phyloP scores from a whole-genome alignment of 306 rosid species.

The Sesbania bispinosa region DNA sequence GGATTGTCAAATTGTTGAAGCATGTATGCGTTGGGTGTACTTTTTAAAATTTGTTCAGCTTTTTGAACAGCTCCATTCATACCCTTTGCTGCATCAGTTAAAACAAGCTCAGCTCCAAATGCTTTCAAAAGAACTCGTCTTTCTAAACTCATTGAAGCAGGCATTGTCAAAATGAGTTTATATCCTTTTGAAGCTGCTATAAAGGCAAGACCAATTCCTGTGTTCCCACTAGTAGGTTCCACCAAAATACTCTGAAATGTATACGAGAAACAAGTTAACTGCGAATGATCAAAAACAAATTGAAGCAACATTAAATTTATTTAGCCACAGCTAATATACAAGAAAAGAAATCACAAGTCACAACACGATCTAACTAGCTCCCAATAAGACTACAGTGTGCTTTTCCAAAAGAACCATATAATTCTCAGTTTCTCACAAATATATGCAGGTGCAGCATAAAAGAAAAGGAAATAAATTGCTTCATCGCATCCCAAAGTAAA shows the following conservation, averaged over 20 bases:
- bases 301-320: slow-evolving; percentile 14
- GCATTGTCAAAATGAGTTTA: slow-evolving; percentile 93
- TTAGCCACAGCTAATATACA: slow-evolving; percentile 12
- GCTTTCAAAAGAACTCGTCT: slow-evolving; percentile 95
- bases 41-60: slow-evolving; percentile 88
- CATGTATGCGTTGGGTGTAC: slow-evolving; percentile 80
- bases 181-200: slow-evolving; percentile 97
- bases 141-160: slow-evolving; percentile 97
- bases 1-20: slow-evolving; percentile 99
- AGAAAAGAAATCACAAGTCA: slow-evolving; percentile 21
- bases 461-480: neutral
- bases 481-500: slow-evolving; percentile 5
- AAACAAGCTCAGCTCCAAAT: slow-evolving; percentile 94
- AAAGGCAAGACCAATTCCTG: slow-evolving; percentile 98
- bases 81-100: slow-evolving; percentile 89
- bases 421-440: neutral
- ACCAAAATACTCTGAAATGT: slow-evolving; percentile 77
- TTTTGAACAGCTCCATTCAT: slow-evolving; percentile 98
- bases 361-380: neutral
- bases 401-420: neutral
- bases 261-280: slow-evolving; percentile 23
- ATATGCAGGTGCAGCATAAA: neutral
- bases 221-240: slow-evolving; percentile 98
- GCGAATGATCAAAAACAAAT: slow-evolving; percentile 4
- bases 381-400: neutral